Base-by-base conservation (phyloP, 192 early-diverging fungal genomes). In the Allomyces javanicus region DNA sequence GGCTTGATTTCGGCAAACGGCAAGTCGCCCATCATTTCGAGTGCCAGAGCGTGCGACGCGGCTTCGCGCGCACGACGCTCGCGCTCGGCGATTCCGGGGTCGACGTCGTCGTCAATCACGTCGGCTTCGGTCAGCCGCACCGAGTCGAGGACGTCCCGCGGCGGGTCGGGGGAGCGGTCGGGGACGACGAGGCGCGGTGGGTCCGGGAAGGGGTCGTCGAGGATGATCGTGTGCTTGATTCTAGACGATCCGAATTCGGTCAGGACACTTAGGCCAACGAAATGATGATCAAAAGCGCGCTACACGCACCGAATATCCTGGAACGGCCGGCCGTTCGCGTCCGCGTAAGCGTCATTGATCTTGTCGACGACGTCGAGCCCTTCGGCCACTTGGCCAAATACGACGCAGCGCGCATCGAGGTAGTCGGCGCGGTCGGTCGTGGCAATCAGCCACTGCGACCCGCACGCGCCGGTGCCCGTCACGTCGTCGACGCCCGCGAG, bases 11-110 rank as follows among this genome's bases (percentile, higher is more conserved):
- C 95, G 23, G 95, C 95, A 76, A 89, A 93, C 10, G 95, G 95
- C 14, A 98, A 72, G 71, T 98, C 95, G 3, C 95, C 95, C 9
- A 98, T 84, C 91, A 98, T 94, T 74, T 98, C 95, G 43, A 98
- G 77, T 1, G 93, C 95, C n/a, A 98, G 72, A 9, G 93, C 91
- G 9, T 88, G 82, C 1, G 95, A 90, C 23, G 80, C 78, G 2
- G 92, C 90, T 73, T 96, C 86, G 25, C 74, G 77, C 63, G 79
- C 79, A n/a, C 89, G 74, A n/a, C 76, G 73, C 63, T 77, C 63
- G 63, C 76, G 72, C 65, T 93, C 92, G 62, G 80, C 68, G 63
- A 86, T 81, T 63, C 89, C 89, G 0, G 79, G 73, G 44, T 77
- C 81, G 7, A 79, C 25, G 5, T 81, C 78, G 3, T 71, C 77